Conservation (phyloP, 1,284 basidiomycete genomes). For the Ustilago sp. region DNA sequence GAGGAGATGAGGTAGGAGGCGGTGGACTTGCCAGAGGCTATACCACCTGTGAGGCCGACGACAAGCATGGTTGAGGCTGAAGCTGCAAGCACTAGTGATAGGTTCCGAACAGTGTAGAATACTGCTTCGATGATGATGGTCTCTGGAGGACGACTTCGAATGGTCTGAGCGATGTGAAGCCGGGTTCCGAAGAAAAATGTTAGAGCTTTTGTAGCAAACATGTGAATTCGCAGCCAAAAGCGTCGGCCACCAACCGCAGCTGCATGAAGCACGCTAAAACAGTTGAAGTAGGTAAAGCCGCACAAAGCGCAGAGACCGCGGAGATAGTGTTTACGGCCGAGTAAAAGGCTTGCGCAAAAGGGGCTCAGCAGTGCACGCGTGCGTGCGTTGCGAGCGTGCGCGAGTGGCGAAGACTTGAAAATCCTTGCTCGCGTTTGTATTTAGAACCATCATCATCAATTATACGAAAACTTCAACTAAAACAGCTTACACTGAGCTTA, state of each 20-base stretch:
- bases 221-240: not conserved
- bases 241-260: not conserved
- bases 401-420: too few species aligned
- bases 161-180: conserved; percentile 16
- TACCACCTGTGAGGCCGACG: conserved; percentile 94
- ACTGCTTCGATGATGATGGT: not conserved
- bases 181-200: not conserved
- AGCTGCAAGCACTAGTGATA: not conserved
- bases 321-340: too few species aligned
- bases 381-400: too few species aligned
- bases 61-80: conserved; percentile 71
- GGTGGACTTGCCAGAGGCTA: conserved; percentile 88
- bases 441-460: too few species aligned
- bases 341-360: too few species aligned
- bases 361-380: too few species aligned
- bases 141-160: not conserved
- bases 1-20: conserved; percentile 81
- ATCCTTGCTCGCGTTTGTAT: too few species aligned
- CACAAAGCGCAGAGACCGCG: too few species aligned
- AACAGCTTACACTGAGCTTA: too few species aligned
- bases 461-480: too few species aligned
- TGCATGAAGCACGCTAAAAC: too few species aligned
- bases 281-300: too few species aligned
- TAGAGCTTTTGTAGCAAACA: not conserved
- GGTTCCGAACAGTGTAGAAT: not conserved